Evolutionary conservation across 2,329 filamentous ascomycete genomes (phyloP).

Genomic region (Triangularia verruculosa): DNA sequence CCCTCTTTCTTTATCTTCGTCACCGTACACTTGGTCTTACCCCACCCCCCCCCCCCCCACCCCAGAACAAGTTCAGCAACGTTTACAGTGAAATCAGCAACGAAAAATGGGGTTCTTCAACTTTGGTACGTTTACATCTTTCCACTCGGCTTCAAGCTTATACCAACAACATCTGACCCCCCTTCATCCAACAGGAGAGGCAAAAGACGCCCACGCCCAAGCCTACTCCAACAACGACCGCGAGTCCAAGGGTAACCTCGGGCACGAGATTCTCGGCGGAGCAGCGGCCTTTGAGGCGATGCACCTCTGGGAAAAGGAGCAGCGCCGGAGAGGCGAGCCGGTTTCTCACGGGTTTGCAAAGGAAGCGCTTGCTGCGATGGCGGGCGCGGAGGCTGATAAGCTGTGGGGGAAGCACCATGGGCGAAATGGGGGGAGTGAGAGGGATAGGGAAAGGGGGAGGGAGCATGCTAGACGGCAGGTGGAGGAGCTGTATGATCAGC

Average conservation of each 20-base stretch:
- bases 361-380: constrained; percentile 69
- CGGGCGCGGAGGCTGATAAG: constrained; percentile 73
- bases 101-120: constrained; percentile 3
- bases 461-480: constrained; percentile 57
- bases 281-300: constrained; percentile 76
- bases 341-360: constrained; percentile 75
- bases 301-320: constrained; percentile 74
- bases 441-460: constrained; percentile 58
- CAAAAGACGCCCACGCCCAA: neutral
- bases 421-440: constrained; percentile 38
- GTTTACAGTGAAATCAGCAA: neutral
- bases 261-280: constrained; percentile 72
- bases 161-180: no score
- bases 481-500: constrained; percentile 59
- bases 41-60: no score
- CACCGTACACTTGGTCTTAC: no score
- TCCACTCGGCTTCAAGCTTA: neutral
- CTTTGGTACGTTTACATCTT: neutral
- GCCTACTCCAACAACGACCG: neutral
- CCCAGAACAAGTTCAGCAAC: no score
- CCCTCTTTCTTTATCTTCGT: no score
- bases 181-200: neutral
- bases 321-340: constrained; percentile 67
- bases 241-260: constrained; percentile 25
- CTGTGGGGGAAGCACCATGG: constrained; percentile 56